These are phyloP conservation scores for Fabrea salina DNA, from an alignment of 169 alveolate species.

Conservation along the genomic window DNA sequence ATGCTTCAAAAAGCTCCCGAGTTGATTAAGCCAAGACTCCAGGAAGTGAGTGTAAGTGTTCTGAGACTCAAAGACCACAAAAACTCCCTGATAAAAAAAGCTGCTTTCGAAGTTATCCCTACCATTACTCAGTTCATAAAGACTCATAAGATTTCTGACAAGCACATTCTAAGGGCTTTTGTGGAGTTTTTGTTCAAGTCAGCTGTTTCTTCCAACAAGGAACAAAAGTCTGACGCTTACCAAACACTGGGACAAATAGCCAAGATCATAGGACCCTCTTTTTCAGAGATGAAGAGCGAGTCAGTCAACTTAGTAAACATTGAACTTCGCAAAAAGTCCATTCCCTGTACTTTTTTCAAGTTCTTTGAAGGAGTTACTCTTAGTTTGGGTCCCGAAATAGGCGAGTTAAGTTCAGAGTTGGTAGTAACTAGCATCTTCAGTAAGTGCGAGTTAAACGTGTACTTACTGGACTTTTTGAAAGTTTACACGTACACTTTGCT, in stretches of 20 bases:
- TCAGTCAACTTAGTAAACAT: background rate
- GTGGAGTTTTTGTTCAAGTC: background rate
- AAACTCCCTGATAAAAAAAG: background rate
- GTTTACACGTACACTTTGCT: background rate
- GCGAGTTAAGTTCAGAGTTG: background rate
- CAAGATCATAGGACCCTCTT: background rate
- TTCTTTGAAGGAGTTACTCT: constrained; percentile 18
- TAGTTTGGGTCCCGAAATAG: background rate
- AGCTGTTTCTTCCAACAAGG: background rate
- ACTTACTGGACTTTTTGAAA: constrained; percentile 26
- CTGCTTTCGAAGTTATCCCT: constrained; percentile 5
- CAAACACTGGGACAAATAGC: constrained; percentile 1
- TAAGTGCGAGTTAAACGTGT: background rate
- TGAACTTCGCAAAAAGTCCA: constrained; percentile 22
- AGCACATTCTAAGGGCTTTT: background rate
- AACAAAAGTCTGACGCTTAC: background rate
- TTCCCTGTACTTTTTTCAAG: background rate
- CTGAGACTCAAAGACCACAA: constrained; percentile 24
- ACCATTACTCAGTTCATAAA: background rate
- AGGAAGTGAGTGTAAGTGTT: background rate
- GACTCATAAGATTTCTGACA: background rate
- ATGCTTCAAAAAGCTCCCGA: background rate
- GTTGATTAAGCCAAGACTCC: background rate
- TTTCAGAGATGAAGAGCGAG: background rate
- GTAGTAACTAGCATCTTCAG: background rate